These are phyloP conservation scores for Biancaea sappan DNA, from an alignment of 306 rosid species.

Conservation along the genomic window DNA sequence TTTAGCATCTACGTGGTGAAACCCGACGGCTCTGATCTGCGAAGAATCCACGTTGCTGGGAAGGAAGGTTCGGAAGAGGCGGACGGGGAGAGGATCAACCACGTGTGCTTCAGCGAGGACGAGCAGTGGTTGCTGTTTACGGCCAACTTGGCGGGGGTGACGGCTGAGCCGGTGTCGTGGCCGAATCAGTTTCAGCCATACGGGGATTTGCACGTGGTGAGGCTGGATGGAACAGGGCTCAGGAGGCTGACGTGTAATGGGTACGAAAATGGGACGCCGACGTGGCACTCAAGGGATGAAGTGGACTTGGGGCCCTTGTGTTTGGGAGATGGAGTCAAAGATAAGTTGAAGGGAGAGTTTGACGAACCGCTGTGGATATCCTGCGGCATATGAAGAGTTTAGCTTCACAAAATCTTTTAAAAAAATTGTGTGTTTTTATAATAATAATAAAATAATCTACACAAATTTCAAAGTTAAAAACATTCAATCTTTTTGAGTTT, in stretches of 20 bases:
- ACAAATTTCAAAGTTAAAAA: too few species aligned
- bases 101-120: slow-evolving; percentile 72
- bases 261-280: slow-evolving; percentile 82
- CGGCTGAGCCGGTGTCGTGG: slow-evolving; percentile 70
- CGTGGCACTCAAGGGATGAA: slow-evolving; percentile 50
- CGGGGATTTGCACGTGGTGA: slow-evolving; percentile 67
- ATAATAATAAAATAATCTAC: too few species aligned
- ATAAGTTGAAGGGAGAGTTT: slow-evolving; percentile 62
- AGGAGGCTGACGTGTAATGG: slow-evolving; percentile 83
- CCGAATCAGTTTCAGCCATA: slow-evolving; percentile 95
- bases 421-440: too few species aligned
- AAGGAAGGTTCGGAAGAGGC: slow-evolving; percentile 40
- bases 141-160: slow-evolving; percentile 70
- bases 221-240: slow-evolving; percentile 74
- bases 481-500: too few species aligned
- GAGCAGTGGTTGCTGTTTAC: slow-evolving; percentile 83
- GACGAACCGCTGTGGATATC: slow-evolving; percentile 77
- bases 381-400: slow-evolving; percentile 28
- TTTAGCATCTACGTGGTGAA: slow-evolving; percentile 73
- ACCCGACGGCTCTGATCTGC: slow-evolving; percentile 65
- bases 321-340: slow-evolving; percentile 33
- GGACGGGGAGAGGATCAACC: slow-evolving; percentile 75
- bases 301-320: slow-evolving; percentile 33
- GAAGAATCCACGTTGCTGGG: slow-evolving; percentile 65
- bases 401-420: too few species aligned